A percentile compares a stretch with the other conserved stretches of the same genome.
These are phyloP conservation scores for Gardenia jasminoides DNA, from an alignment of 257 asterid genomes.

Conservation along the genomic window DNA sequence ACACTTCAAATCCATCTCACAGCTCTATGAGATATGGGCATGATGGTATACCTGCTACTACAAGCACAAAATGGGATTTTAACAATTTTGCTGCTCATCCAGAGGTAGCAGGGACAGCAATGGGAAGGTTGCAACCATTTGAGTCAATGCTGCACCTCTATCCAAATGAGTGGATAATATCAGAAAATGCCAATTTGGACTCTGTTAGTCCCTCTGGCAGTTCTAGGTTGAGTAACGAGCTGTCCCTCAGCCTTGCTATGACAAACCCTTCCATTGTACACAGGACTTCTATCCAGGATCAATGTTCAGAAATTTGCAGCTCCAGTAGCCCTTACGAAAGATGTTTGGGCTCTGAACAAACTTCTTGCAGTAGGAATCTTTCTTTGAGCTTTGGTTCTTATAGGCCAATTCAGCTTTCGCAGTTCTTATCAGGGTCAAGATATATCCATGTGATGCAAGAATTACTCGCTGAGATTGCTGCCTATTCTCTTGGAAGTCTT, in stretches of 20 bases:
- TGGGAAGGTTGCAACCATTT: conserved; percentile 29
- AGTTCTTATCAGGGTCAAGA: conserved; percentile 45
- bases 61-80: conserved; percentile 36
- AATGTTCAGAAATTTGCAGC: conserved; percentile 53
- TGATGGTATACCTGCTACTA: conserved; percentile 28
- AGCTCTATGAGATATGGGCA: conserved; percentile 14
- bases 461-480: conserved; percentile 66
- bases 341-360: conserved; percentile 42
- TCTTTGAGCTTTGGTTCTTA: conserved; percentile 43
- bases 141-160: conserved; percentile 22
- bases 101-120: conserved; percentile 29
- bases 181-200: conserved; percentile 26
- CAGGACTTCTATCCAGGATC: conserved; percentile 38
- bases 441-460: conserved; percentile 70
- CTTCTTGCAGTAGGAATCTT: conserved; percentile 48
- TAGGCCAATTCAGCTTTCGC: conserved; percentile 43
- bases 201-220: conserved; percentile 35
- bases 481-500: conserved; percentile 42
- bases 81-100: conserved; percentile 26
- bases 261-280: conserved; percentile 35
- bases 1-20: conserved; percentile 27
- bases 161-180: conserved; percentile 39
- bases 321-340: conserved; percentile 37
- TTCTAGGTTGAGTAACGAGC: conserved; percentile 48
- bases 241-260: conserved; percentile 69